Percentiles rank a stretch among this genome's conserved stretches.
Evolutionary conservation across 495 filamentous ascomycete genomes (phyloP).

Genomic region (Annulohypoxylon maeteangense): DNA sequence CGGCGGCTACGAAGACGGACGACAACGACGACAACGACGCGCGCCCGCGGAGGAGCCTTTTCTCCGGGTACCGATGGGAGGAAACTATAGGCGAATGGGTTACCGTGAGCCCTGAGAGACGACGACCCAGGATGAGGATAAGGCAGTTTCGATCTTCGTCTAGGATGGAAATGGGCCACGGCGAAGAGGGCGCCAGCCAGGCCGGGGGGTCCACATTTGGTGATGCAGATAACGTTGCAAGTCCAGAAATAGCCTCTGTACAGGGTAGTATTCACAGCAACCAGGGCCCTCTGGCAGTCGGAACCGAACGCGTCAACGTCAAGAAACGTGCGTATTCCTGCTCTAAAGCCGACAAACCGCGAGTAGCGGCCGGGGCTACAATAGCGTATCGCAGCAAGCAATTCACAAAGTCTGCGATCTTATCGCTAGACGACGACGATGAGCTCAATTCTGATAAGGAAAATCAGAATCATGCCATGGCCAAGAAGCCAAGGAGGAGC

Average conservation of each 20-base stretch:
- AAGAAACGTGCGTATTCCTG: slow-evolving; percentile 40
- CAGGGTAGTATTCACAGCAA: slow-evolving; percentile 12
- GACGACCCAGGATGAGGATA: slow-evolving; percentile 10
- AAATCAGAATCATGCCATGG: slow-evolving; percentile 17
- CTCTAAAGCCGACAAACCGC: slow-evolving; percentile 18
- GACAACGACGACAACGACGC: slow-evolving; percentile 6
- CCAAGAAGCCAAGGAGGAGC: slow-evolving; percentile 43
- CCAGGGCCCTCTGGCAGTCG: slow-evolving; percentile 9
- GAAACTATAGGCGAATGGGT: slow-evolving; percentile 67
- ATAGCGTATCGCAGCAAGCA: slow-evolving; percentile 2
- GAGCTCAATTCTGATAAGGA: slow-evolving; percentile 42
- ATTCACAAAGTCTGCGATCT: neutral
- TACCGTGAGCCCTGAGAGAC: slow-evolving; percentile 48
- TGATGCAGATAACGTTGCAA: slow-evolving; percentile 35
- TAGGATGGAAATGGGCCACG: slow-evolving; percentile 19
- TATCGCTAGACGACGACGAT: slow-evolving; percentile 24
- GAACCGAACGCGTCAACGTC: slow-evolving; percentile 23
- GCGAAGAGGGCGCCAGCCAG: slow-evolving; percentile 15
- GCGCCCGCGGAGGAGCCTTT: slow-evolving; percentile 33
- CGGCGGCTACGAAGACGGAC: slow-evolving; percentile 1
- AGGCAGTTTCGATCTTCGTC: slow-evolving; percentile 27
- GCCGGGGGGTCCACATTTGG: slow-evolving; percentile 18
- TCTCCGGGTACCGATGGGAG: slow-evolving; percentile 61
- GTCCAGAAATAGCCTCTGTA: slow-evolving; percentile 28
- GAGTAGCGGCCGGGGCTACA: neutral